Conservation (phyloP, 495 filamentous ascomycete genomes). For the Annulohypoxylon stygium region DNA sequence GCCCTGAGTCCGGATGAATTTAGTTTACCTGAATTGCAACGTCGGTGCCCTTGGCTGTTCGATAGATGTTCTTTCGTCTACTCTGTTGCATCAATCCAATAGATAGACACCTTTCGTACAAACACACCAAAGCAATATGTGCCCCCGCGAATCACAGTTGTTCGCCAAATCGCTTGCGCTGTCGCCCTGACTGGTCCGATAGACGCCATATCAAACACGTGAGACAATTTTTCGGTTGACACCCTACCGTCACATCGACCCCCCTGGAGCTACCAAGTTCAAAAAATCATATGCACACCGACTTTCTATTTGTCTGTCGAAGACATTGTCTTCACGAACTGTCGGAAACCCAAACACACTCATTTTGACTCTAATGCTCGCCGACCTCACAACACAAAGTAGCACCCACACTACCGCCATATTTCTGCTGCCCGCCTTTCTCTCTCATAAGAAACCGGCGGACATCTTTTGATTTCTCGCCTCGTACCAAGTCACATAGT, state of each 20-base stretch:
- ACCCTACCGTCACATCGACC: slow-evolving; percentile 46
- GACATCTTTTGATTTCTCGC: slow-evolving; percentile 30
- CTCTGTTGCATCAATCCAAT: slow-evolving; percentile 26
- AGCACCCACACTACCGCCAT: slow-evolving; percentile 43
- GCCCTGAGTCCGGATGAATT: slow-evolving; percentile 12
- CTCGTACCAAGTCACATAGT: slow-evolving; percentile 44
- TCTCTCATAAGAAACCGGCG: slow-evolving; percentile 38
- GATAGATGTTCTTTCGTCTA: slow-evolving; percentile 25
- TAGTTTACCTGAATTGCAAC: slow-evolving; percentile 15
- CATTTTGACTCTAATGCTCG: slow-evolving; percentile 39
- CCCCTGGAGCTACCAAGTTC: slow-evolving; percentile 34
- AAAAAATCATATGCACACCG: slow-evolving; percentile 50
- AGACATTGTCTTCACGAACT: slow-evolving; percentile 44
- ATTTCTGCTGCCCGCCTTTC: slow-evolving; percentile 31
- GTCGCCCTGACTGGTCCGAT: slow-evolving; percentile 37
- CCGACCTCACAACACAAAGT: slow-evolving; percentile 46
- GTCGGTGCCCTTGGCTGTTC: slow-evolving; percentile 27
- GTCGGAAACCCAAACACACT: slow-evolving; percentile 37
- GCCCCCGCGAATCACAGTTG: slow-evolving; percentile 20
- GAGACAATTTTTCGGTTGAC: slow-evolving; percentile 44
- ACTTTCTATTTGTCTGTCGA: slow-evolving; percentile 40
- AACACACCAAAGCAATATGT: slow-evolving; percentile 33
- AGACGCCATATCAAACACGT: slow-evolving; percentile 45
- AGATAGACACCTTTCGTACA: slow-evolving; percentile 33
- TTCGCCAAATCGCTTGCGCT: slow-evolving; percentile 4